These are phyloP conservation scores for Coemansia sp. DNA, from an alignment of 192 early-diverging fungal species.

Conservation along the genomic window DNA sequence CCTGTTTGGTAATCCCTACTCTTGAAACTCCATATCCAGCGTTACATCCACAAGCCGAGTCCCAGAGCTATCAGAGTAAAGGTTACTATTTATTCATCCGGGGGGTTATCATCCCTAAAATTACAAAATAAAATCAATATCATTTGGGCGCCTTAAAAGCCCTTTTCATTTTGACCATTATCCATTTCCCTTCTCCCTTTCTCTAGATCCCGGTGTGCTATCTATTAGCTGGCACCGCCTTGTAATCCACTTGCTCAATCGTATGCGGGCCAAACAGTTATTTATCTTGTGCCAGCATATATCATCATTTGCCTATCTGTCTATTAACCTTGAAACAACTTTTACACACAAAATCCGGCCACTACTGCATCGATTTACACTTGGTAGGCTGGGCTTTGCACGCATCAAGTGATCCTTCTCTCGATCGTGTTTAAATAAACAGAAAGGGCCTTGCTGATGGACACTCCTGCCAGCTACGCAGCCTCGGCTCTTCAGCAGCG, in stretches of 20 bases:
- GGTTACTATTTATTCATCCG: neutral
- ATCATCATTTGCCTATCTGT: neutral
- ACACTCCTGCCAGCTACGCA: conserved; percentile 22
- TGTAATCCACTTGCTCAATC: neutral
- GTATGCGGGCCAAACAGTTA: neutral
- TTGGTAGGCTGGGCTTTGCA: neutral
- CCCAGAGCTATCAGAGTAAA: neutral
- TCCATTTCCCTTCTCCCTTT: neutral
- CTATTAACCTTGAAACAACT: too few relatives aligned
- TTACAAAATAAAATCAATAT: neutral
- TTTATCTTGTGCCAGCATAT: neutral
- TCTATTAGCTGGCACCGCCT: neutral
- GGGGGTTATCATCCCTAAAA: neutral
- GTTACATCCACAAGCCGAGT: neutral
- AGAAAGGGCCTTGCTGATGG: conserved; percentile 20
- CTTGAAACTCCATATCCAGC: neutral
- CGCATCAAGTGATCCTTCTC: neutral
- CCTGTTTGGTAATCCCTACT: too few relatives aligned
- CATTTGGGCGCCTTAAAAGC: neutral
- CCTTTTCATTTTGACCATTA: neutral
- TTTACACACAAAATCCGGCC: too few relatives aligned
- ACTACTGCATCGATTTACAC: too few relatives aligned
- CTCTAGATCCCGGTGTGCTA: neutral
- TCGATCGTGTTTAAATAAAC: neutral
- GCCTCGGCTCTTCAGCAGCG: conserved; percentile 25